Evolutionary conservation across 1,139 yeast genomes (phyloP), one percentile per base, ranked within the genome.

Genomic region (Yamadazyma oceani): DNA sequence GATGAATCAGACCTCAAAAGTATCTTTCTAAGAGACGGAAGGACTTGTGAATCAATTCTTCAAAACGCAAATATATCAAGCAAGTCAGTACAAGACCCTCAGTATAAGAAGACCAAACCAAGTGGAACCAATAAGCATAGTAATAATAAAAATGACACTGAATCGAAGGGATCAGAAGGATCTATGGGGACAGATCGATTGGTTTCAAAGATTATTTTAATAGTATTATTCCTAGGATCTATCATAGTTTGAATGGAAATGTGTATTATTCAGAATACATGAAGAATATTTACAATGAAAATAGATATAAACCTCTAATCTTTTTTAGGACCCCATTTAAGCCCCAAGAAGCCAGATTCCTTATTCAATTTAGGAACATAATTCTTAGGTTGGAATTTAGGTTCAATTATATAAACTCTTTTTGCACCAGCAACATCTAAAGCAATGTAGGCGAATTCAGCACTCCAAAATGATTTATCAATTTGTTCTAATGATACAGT

Each of bases 281-380:
- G n/a, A 21, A 19, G 4, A 29, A 19, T 19, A 19, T 19, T 29
- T 19, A 29, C 25, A 19, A 13, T 6, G 10, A 26, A 22, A 19
- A 19, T 5, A 8, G 8, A 5, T 8, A 19, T 19, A 19, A 19
- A 8, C 5, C 8, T 8, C 29, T 63, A 69, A 37, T 78, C 78
- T 49, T 76, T 77, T 58, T 78, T 82, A 16, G 88, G 84, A 1
- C 95, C 95, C 95, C 95, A 87, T 51, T 80, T 83, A 32, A 86
- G 79, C 12, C 95, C 95, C 46, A 86, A 69, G 54, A 86, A 85
- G 1, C 92, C 90, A 5, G 67, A 57, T 15, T 65, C 66, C 24
- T 47, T 48, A 15, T 53, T 45, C 26, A 55, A 43, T 32, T 55
- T 57, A 3, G 69, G 74, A 17, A 60, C 64, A 42, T 60, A 66